Percentiles rank a stretch among this genome's conserved stretches.
phyloP scores from a whole-genome alignment of 768 basidiomycete genomes.

The Lentinula guzmanii region DNA sequence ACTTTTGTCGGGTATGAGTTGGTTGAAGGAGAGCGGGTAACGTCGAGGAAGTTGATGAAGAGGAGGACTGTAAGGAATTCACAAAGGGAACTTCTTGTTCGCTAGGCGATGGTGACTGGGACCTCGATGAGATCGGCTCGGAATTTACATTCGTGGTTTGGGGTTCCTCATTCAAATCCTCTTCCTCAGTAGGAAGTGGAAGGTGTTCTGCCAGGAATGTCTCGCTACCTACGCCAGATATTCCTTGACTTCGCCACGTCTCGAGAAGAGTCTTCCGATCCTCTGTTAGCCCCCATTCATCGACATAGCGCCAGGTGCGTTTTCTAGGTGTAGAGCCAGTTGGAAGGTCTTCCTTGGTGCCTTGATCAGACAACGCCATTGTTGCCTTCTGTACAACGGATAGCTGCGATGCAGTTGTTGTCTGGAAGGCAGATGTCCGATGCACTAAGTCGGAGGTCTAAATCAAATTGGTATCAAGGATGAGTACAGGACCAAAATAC shows the following conservation, averaged over 20 bases:
- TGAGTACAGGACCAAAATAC: background rate
- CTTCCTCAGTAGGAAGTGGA: conserved; percentile 22
- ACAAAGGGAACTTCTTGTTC: conserved; percentile 5
- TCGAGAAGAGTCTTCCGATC: conserved; percentile 52
- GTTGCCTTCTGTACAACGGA: conserved; percentile 43
- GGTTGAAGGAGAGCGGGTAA: background rate
- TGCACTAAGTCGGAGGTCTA: conserved; percentile 38
- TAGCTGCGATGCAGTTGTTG: conserved; percentile 36
- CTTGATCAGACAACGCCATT: conserved; percentile 47
- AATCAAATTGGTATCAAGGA: conserved; percentile 1
- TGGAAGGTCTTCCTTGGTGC: conserved; percentile 54
- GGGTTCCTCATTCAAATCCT: conserved; percentile 21
- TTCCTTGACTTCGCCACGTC: conserved; percentile 35
- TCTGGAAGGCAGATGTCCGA: conserved; percentile 37
- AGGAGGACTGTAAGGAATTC: conserved; percentile 3
- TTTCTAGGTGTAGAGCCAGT: conserved; percentile 77
- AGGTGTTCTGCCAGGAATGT: conserved; percentile 33
- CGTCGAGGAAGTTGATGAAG: conserved; percentile 6
- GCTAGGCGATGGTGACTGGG: background rate
- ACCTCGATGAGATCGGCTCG: background rate
- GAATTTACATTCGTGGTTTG: conserved; percentile 9
- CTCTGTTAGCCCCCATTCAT: conserved; percentile 68
- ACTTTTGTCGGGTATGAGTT: conserved; percentile 6
- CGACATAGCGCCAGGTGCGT: conserved; percentile 62
- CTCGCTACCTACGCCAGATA: conserved; percentile 21